Conservation (phyloP, 345 rosid species). For the thale cress (Arabidopsis thaliana) region DNA sequence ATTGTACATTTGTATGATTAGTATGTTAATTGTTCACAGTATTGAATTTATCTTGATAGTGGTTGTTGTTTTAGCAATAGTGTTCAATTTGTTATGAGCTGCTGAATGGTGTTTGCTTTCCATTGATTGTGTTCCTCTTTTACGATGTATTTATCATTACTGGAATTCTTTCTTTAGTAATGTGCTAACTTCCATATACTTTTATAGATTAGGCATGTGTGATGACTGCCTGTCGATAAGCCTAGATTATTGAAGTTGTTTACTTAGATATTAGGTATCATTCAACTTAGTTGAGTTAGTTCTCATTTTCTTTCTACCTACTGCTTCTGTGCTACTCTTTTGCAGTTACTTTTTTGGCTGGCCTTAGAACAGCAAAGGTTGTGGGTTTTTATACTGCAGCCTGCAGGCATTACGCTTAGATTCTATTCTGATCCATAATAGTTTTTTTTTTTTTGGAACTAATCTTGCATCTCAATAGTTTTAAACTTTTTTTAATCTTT, state of each 20-base stretch:
- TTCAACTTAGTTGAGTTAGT: slow-evolving; percentile 19
- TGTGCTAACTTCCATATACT: neutral
- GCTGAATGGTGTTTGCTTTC: slow-evolving; percentile 2
- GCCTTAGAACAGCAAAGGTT: neutral
- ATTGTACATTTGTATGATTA: slow-evolving; percentile 4
- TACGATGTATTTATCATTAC: slow-evolving; percentile 5
- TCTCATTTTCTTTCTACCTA: slow-evolving; percentile 4
- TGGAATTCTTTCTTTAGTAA: neutral
- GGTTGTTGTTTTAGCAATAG: slow-evolving; percentile 18
- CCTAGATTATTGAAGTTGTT: slow-evolving; percentile 2
- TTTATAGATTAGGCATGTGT: slow-evolving; percentile 4
- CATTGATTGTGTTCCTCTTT: slow-evolving; percentile 11
- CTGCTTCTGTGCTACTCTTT: slow-evolving; percentile 10
- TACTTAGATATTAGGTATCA: neutral
- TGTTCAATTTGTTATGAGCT: slow-evolving; percentile 17
- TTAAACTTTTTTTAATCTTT: slow-evolving; percentile 21
- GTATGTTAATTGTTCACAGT: slow-evolving; percentile 9
- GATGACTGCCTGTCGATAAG: neutral
- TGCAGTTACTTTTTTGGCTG: slow-evolving; percentile 21
- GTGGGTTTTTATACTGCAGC: slow-evolving; percentile 9
- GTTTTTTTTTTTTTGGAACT: neutral
- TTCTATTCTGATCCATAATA: neutral
- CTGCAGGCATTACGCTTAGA: slow-evolving; percentile 12
- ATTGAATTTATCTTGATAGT: slow-evolving; percentile 16
- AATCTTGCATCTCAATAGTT: slow-evolving; percentile 9